Base-by-base conservation (phyloP, 345 rosid species). In the Aquilaria malaccensis region DNA sequence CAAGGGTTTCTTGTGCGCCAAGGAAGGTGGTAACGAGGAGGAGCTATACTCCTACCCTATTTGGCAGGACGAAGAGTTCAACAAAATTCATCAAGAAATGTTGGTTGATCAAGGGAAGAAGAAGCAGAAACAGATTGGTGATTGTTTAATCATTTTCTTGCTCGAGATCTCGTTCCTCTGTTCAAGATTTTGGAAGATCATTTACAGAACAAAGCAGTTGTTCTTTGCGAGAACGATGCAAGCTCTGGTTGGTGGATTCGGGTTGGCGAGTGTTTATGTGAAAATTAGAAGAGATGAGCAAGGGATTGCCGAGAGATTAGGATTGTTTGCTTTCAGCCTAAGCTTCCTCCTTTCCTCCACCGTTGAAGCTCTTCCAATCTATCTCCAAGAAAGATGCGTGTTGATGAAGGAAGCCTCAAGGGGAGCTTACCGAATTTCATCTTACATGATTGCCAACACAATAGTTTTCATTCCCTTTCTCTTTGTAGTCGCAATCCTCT, bases 301-400 rank as follows among this genome's bases (percentile, higher is more conserved):
- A 64, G 97, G 94, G 0, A 73, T 93, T 0, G 61, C 85, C 0
- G 97, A 93, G 64, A 60, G 97, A 59, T 79, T 93, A 13, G 96
- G 97, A 0, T 76, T 89, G 0, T 89, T 93, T 9, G 98, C 97
- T 2, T 93, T 93, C 64, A 85, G 96, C 57, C 82, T 93, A 30
- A 87, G 97, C 70, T 89, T 87, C 73, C 87, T 93, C 11, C 83
- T 93, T 13, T 93, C 97, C 22, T 87, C 97, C 9, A 89, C 97
- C 2, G 96, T 89, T 0, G 98, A 93, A 76, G 96, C 98, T 9
- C 88, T 93, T 45, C 97, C 98, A 0, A 87, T 89, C 7, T 89
- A 77, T 76, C 96, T 89, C 12, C 91, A 83, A 52, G 97, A 93
- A 63, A 81, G 97, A 13, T 81, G 87, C 0, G 91, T 93, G 11